A percentile compares a stretch with the other conserved stretches of the same genome.
phyloP scores from a whole-genome alignment of 345 rosid species.

The Moringa oleifera region DNA sequence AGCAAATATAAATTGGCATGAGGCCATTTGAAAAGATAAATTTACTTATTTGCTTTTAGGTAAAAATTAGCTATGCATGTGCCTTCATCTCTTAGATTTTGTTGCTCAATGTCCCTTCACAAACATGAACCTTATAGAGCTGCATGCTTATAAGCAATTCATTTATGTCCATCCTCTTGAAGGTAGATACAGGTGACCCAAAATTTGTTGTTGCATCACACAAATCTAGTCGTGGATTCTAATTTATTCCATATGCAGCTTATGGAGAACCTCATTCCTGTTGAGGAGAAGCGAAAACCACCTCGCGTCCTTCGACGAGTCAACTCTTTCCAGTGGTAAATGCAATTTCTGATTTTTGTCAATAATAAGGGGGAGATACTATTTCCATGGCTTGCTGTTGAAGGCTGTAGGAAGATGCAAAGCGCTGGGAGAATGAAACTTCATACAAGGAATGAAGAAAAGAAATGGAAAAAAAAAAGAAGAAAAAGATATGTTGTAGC shows the following conservation, averaged over 20 bases:
- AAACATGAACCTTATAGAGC: no score
- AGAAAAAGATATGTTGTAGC: background rate
- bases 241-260: conserved; percentile 26
- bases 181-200: background rate
- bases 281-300: conserved; percentile 32
- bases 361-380: background rate
- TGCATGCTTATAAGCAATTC: background rate
- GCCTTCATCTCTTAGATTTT: no score
- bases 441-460: no score
- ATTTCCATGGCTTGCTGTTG: background rate
- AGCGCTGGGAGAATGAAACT: background rate
- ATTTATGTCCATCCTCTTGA: background rate
- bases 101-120: no score
- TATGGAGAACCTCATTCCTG: conserved; percentile 45
- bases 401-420: background rate
- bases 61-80: no score
- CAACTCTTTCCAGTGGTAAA: conserved; percentile 37
- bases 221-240: background rate
- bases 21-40: no score
- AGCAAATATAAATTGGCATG: no score
- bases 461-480: background rate
- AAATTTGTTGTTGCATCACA: background rate
- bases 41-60: no score
- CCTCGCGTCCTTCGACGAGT: conserved; percentile 36
- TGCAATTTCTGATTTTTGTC: background rate